Evolutionary conservation across 345 rosid species (phyloP).

Genomic region (Camelina neglecta): DNA sequence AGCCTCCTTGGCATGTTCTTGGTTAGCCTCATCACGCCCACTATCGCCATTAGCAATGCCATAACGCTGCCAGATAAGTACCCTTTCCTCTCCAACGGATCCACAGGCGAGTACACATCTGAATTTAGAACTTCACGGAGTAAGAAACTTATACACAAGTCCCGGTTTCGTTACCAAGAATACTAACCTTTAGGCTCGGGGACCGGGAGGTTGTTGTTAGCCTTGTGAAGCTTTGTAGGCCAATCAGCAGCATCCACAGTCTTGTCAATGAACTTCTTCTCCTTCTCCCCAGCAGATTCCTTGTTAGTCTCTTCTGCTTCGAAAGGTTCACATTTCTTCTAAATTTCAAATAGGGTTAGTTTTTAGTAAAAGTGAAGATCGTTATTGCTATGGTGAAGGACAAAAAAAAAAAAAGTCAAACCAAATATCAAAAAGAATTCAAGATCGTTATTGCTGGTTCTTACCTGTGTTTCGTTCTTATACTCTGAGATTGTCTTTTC

Average conservation of each 20-base stretch:
- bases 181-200: conserved; percentile 36
- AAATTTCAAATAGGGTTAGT: not conserved
- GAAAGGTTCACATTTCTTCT: conserved; percentile 41
- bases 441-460: no score
- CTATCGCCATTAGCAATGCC: conserved; percentile 66
- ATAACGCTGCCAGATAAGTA: conserved; percentile 54
- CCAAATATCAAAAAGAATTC: no score
- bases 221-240: conserved; percentile 38
- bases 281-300: conserved; percentile 38
- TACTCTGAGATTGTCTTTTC: conserved; percentile 61
- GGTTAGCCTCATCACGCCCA: conserved; percentile 61
- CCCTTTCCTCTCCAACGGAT: conserved; percentile 34
- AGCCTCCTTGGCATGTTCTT: conserved; percentile 63
- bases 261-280: conserved; percentile 51
- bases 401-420: no score
- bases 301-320: conserved; percentile 31
- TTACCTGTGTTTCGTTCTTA: conserved; percentile 45
- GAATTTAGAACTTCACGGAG: not conserved
- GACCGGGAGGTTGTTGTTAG: not conserved
- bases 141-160: not conserved
- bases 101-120: conserved; percentile 27
- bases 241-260: conserved; percentile 47
- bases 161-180: not conserved
- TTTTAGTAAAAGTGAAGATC: no score
- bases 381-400: no score